Conservation (phyloP, 257 asterid genomes). For the Cynanchum wilfordii region DNA sequence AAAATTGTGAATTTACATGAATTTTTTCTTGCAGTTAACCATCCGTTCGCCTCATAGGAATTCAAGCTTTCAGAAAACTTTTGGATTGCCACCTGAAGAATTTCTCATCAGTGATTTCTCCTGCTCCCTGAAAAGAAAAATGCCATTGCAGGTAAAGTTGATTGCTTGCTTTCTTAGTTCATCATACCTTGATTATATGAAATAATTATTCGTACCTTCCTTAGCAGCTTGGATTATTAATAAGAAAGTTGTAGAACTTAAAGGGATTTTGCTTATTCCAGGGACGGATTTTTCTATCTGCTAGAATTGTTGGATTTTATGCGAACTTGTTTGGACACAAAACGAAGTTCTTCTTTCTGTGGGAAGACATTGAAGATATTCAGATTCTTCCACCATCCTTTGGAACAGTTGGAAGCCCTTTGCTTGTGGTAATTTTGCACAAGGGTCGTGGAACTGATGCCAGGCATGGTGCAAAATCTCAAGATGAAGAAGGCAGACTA, state of each 20-base stretch:
- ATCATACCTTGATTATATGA: not conserved
- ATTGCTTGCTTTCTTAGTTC: not conserved
- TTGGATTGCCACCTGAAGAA: constrained; percentile 85
- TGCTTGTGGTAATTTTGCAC: constrained; percentile 66
- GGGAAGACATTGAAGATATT: constrained; percentile 96
- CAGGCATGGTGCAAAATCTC: constrained; percentile 68
- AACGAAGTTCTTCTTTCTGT: constrained; percentile 74
- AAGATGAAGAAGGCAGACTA: constrained; percentile 77
- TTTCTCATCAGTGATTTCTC: constrained; percentile 83
- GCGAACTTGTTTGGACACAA: constrained; percentile 86
- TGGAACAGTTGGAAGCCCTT: constrained; percentile 74
- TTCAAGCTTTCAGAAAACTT: constrained; percentile 67
- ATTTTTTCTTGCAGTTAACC: constrained; percentile 56
- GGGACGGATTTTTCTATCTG: constrained; percentile 95
- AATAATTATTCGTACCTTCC: not conserved
- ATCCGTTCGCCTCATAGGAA: constrained; percentile 79
- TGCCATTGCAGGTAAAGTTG: constrained; percentile 76
- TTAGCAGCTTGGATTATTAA: not conserved
- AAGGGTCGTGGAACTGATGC: constrained; percentile 74
- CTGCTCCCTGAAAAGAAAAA: constrained; percentile 76
- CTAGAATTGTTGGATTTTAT: constrained; percentile 83
- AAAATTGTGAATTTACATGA: not conserved
- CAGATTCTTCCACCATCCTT: constrained; percentile 73
- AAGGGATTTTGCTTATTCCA: constrained; percentile 28
- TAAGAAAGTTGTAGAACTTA: not conserved